Conservation (phyloP, 2,329 filamentous ascomycete species). For the Trichoderma aggressivum region DNA sequence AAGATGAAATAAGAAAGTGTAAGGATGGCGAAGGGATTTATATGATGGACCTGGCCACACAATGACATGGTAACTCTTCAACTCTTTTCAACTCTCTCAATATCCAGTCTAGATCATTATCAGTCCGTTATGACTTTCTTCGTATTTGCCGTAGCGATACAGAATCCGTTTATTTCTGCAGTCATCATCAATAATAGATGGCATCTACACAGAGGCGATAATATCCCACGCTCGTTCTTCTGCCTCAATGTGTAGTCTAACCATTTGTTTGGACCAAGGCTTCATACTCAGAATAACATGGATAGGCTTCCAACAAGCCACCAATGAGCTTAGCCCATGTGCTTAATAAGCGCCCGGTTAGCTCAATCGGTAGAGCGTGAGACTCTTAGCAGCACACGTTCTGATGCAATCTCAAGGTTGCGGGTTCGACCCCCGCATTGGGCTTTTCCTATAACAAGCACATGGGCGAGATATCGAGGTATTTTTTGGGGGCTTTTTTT, state of each 20-base stretch:
- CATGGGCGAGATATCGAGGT: not conserved
- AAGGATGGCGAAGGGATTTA: not conserved
- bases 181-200: not conserved
- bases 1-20: not conserved
- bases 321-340: not conserved
- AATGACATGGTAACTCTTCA: not conserved
- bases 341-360: conserved; percentile 28
- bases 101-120: not conserved
- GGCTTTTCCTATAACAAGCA: conserved; percentile 36
- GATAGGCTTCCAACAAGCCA: not conserved
- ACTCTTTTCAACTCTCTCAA: not conserved
- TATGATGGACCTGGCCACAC: not conserved
- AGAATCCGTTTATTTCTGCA: too few species aligned
- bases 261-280: not conserved
- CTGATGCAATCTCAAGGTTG: conserved; percentile 45
- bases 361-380: conserved; percentile 61
- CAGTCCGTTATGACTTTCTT: not conserved
- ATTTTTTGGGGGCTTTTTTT: not conserved
- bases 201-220: not conserved
- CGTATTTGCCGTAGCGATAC: fast-evolving
- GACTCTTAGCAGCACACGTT: conserved; percentile 51
- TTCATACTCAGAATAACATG: not conserved
- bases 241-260: not conserved
- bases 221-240: not conserved
- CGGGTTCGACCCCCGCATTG: conserved; percentile 50